Evolutionary conservation across 768 basidiomycete species (phyloP).

Genomic region (Lactarius pseudohatsudake): DNA sequence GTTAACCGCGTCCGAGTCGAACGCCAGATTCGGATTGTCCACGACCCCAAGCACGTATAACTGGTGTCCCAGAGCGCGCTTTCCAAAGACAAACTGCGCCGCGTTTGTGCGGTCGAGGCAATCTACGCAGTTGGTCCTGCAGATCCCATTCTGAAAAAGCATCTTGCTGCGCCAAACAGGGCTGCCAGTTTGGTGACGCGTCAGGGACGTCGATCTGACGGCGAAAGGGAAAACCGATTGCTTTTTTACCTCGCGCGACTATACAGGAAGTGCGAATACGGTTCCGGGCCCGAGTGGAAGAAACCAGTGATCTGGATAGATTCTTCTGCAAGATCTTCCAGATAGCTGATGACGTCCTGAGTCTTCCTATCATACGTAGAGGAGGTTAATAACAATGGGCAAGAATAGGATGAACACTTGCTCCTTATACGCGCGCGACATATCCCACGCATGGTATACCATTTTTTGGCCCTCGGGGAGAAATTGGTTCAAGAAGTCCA

Average conservation of each 20-base stretch:
- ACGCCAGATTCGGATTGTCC: conserved; percentile 78
- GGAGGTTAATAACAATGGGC: not conserved
- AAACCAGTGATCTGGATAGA: conserved; percentile 88
- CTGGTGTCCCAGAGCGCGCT: conserved; percentile 92
- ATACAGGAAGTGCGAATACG: conserved; percentile 67
- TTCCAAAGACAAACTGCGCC: conserved; percentile 95
- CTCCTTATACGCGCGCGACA: conserved; percentile 94
- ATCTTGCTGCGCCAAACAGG: conserved; percentile 63
- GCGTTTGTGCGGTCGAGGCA: conserved; percentile 96
- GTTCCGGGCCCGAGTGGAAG: conserved; percentile 92
- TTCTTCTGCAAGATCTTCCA: conserved; percentile 94
- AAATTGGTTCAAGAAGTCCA: conserved; percentile 93
- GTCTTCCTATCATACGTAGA: conserved; percentile 61
- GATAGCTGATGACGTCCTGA: conserved; percentile 91
- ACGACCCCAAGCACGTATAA: conserved; percentile 92
- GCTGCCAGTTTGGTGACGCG: conserved; percentile 3
- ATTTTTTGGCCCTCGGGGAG: conserved; percentile 83
- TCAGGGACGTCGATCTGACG: conserved; percentile 13
- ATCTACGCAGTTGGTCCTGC: conserved; percentile 94
- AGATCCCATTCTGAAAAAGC: conserved; percentile 86
- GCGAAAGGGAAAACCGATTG: conserved; percentile 30
- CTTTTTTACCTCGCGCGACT: conserved; percentile 42
- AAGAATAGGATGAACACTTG: conserved; percentile 38
- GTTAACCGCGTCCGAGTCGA: conserved; percentile 93
- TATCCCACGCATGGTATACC: conserved; percentile 94